Percentiles rank a stretch among this genome's conserved stretches.
phyloP scores from a whole-genome alignment of 2,329 filamentous ascomycete genomes.

The Dactylellina haptotyla region DNA sequence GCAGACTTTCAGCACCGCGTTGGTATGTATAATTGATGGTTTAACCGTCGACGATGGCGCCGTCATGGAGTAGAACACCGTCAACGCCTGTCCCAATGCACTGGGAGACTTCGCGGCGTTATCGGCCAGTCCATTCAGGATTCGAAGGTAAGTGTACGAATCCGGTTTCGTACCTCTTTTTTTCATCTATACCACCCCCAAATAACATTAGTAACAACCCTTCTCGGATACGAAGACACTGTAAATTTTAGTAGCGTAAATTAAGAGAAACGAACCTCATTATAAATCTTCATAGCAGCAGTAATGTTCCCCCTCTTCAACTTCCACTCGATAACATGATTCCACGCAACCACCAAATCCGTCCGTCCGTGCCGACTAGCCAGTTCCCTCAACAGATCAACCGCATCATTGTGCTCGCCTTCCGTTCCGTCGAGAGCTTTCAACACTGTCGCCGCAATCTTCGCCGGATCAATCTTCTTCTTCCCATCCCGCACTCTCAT shows the following conservation, averaged over 20 bases:
- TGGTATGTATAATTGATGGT: conserved; percentile 83
- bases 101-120: conserved; percentile 68
- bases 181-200: conserved; percentile 77
- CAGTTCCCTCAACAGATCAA: conserved; percentile 35
- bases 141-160: conserved; percentile 81
- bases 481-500: neutral
- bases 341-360: conserved; percentile 82
- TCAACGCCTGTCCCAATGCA: conserved; percentile 75
- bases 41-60: conserved; percentile 71
- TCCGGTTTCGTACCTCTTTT: conserved; percentile 85
- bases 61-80: conserved; percentile 80
- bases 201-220: conserved; percentile 7
- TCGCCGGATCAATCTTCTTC: conserved; percentile 35
- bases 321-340: conserved; percentile 79
- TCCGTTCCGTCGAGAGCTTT: conserved; percentile 34
- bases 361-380: conserved; percentile 61
- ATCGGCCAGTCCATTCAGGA: conserved; percentile 78
- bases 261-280: conserved; percentile 71
- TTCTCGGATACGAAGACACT: conserved; percentile 51
- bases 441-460: conserved; percentile 29
- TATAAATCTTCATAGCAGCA: conserved; percentile 81
- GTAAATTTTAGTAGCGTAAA: neutral
- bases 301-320: conserved; percentile 71
- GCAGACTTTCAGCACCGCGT: conserved; percentile 87
- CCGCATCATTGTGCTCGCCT: conserved; percentile 31